phyloP scores from a whole-genome alignment of 2,329 filamentous ascomycete species.

The Aspergillus nomiae region DNA sequence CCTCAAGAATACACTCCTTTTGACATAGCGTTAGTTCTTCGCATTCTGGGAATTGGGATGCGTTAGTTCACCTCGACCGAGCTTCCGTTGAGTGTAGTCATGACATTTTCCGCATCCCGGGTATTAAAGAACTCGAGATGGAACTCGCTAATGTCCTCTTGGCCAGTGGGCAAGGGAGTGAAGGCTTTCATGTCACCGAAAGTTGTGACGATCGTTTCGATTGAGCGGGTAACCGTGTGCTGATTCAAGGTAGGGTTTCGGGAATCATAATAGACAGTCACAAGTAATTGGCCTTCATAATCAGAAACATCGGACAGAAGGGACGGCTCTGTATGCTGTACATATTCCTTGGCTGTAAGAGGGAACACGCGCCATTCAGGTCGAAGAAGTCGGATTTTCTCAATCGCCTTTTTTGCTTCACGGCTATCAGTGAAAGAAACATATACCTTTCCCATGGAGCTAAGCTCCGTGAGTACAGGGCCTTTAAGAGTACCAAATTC shows the following conservation, averaged over 20 bases:
- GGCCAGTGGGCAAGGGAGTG: constrained; percentile 27
- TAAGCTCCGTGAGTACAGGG: constrained; percentile 39
- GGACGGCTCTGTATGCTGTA: constrained; percentile 36
- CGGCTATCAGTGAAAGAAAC: constrained; percentile 63
- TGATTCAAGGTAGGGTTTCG: constrained; percentile 29
- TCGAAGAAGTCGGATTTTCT: constrained; percentile 48
- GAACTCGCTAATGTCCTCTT: constrained; percentile 37
- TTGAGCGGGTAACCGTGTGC: constrained; percentile 50
- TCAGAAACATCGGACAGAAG: constrained; percentile 36
- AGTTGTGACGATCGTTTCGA: constrained; percentile 38
- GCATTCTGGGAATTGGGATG: background rate
- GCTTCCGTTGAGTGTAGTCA: constrained; percentile 37
- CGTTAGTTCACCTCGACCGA: constrained; percentile 35
- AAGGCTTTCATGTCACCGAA: constrained; percentile 44
- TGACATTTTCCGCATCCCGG: constrained; percentile 37
- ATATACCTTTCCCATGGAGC: constrained; percentile 49
- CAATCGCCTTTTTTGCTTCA: constrained; percentile 57
- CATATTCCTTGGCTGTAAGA: constrained; percentile 50
- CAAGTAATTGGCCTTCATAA: constrained; percentile 59
- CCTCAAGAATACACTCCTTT: constrained; percentile 35
- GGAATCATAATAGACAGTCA: constrained; percentile 50
- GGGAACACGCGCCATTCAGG: constrained; percentile 53
- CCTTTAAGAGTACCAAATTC: constrained; percentile 41
- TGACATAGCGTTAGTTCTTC: background rate
- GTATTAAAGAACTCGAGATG: constrained; percentile 45